phyloP scores from a whole-genome alignment of 176 grass and related monocot species.

The Tuctoria greenei region DNA sequence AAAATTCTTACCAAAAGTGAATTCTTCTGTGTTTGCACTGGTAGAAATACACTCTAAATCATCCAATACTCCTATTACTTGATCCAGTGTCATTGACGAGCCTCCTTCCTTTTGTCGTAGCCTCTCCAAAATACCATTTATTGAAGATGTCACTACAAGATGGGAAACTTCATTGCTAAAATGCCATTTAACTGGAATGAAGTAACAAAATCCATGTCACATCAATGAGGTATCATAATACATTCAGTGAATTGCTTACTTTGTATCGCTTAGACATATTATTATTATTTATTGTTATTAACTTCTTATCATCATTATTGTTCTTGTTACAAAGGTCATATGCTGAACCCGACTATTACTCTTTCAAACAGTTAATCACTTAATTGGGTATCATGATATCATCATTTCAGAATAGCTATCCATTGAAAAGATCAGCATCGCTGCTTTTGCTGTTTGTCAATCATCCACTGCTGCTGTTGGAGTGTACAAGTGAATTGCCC shows the following conservation, averaged over 20 bases:
- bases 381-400: not conserved
- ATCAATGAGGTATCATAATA: not conserved
- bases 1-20: constrained; percentile 56
- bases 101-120: constrained; percentile 72
- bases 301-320: not conserved
- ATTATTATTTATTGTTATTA: not conserved
- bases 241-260: not conserved
- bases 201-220: not conserved
- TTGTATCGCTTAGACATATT: constrained; percentile 6
- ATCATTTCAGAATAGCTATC: not conserved
- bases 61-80: constrained; percentile 65
- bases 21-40: constrained; percentile 42
- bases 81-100: constrained; percentile 75
- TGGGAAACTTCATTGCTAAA: constrained; percentile 21
- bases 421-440: not conserved
- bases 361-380: not conserved
- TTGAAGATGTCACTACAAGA: constrained; percentile 63
- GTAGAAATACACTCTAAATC: constrained; percentile 55
- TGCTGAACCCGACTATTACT: constrained; percentile 4
- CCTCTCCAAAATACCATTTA: constrained; percentile 67
- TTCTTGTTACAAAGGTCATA: constrained; percentile 6
- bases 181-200: not conserved
- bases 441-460: not conserved
- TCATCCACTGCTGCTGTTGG: not conserved
- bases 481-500: too few species aligned